phyloP scores from a whole-genome alignment of 768 basidiomycete species.

The Asterophora parasitica region DNA sequence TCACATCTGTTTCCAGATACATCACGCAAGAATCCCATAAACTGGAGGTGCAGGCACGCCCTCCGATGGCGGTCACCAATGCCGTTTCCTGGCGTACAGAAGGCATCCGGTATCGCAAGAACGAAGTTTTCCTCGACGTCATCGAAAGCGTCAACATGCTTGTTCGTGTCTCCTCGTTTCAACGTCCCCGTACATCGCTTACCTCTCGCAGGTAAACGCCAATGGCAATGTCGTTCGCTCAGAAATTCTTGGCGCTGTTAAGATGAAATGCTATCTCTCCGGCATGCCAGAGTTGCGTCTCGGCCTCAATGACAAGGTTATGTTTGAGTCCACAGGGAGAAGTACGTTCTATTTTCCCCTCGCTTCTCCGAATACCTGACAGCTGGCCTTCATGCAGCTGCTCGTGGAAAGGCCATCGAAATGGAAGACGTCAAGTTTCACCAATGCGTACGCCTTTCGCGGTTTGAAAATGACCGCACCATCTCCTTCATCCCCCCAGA shows the following conservation, averaged over 20 bases:
- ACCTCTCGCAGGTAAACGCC: conserved; percentile 75
- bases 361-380: neutral
- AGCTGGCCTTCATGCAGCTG: conserved; percentile 41
- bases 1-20: conserved; percentile 46
- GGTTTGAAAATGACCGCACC: conserved; percentile 98
- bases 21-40: conserved; percentile 99
- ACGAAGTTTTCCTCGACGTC: conserved; percentile 98
- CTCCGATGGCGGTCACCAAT: conserved; percentile 96
- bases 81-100: conserved; percentile 99
- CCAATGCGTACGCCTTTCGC: conserved; percentile 94
- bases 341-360: conserved; percentile 46
- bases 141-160: conserved; percentile 96
- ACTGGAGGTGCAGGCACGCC: conserved; percentile 86
- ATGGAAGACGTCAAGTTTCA: conserved; percentile 99
- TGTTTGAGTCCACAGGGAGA: conserved; percentile 97
- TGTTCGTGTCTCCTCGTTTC: conserved; percentile 40
- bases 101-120: conserved; percentile 95
- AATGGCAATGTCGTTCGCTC: conserved; percentile 96
- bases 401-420: conserved; percentile 96
- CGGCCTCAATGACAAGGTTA: conserved; percentile 98
- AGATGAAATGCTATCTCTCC: conserved; percentile 99
- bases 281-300: conserved; percentile 99
- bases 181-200: neutral
- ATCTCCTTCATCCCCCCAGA: conserved; percentile 99
- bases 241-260: conserved; percentile 96